Conservation (phyloP, 73 alveolate species). For the Blepharisma stoltei region DNA sequence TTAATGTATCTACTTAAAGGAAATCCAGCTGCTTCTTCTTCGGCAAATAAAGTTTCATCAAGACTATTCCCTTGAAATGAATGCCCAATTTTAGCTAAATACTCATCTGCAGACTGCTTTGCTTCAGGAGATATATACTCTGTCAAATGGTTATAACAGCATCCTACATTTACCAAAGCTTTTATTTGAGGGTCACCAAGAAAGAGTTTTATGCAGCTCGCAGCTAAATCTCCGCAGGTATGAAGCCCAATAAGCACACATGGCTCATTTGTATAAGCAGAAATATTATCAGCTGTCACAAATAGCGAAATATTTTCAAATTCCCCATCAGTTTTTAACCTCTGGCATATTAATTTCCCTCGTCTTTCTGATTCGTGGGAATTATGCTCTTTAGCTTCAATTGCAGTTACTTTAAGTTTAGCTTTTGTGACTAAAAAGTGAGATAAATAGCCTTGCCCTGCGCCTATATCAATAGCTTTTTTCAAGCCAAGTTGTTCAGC, state of each 20-base stretch:
- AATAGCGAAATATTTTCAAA: background rate
- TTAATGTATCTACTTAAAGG: background rate
- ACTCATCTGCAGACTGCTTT: background rate
- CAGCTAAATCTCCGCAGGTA: constrained; percentile 31
- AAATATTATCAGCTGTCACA: constrained; percentile 11
- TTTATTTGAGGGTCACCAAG: background rate
- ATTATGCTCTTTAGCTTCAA: constrained; percentile 24
- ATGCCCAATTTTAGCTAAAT: constrained; percentile 2
- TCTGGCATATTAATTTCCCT: background rate
- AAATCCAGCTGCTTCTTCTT: constrained; percentile 12
- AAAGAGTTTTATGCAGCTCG: constrained; percentile 8
- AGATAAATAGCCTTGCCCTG: constrained; percentile 23
- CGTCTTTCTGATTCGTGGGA: constrained; percentile 6
- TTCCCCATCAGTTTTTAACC: constrained; percentile 4
- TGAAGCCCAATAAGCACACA: constrained; percentile 13
- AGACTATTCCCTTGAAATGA: constrained; percentile 8
- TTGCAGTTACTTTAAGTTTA: constrained; percentile 5
- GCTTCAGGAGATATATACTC: constrained; percentile 24
- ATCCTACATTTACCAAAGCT: constrained; percentile 21
- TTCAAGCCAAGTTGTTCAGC: background rate
- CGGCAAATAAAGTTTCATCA: constrained; percentile 1
- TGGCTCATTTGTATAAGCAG: constrained; percentile 13
- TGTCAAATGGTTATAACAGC: constrained; percentile 31
- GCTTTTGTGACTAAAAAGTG: constrained; percentile 9
- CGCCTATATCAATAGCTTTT: background rate